Evolutionary conservation across 208 protist species (phyloP), one percentile per base, ranked within the genome.

Genomic region (Novymonas esmeraldas): DNA sequence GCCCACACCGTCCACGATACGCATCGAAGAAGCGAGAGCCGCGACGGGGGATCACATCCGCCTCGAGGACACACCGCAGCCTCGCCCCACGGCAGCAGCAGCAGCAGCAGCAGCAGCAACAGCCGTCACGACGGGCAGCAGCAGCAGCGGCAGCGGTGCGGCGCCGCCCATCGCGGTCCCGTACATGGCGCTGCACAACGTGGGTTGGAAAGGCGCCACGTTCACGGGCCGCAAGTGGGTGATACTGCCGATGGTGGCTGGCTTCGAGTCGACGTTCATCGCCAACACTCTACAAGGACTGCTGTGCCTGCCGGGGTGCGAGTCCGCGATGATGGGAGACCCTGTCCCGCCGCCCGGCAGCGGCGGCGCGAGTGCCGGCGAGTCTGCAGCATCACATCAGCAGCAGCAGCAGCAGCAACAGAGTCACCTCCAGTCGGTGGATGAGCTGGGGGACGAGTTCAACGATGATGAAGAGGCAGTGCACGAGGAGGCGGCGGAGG

Each of bases 201-300:
- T 55, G 2, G 42, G 64, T 11, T 50, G 52, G 33, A 70, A 70
- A 11, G 41, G 46, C n/a, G 10, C 42, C 4, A 68, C 29, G 31
- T 39, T 48, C 16, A 58, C 39, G 16, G 64, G 59, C 29, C 57
- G 73, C 6, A 85, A 78, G 63, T 76, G 70, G 31, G 55, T 90
- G 49, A 87, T 90, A 14, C 48, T 87, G n/a, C 84, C 84, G 14
- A 71, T 85, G 56, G 64, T 71, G 42, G 74, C 70, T 2, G 81
- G 75, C 28, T 64, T 71, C 42, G 64, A 84, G 45, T 81, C 74
- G 28, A 63, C 64, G 34, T 85, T 85, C 33, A 46, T 90, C 24
- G 63, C 52, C 13, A 85, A 82, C 65, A 79, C 58, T 24, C 52
- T 90, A 22, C 71, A 87, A 36, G 78, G 84, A 1, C 59, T 87